Base-by-base conservation (phyloP, 768 basidiomycete genomes). In the Favolaschia claudopus region DNA sequence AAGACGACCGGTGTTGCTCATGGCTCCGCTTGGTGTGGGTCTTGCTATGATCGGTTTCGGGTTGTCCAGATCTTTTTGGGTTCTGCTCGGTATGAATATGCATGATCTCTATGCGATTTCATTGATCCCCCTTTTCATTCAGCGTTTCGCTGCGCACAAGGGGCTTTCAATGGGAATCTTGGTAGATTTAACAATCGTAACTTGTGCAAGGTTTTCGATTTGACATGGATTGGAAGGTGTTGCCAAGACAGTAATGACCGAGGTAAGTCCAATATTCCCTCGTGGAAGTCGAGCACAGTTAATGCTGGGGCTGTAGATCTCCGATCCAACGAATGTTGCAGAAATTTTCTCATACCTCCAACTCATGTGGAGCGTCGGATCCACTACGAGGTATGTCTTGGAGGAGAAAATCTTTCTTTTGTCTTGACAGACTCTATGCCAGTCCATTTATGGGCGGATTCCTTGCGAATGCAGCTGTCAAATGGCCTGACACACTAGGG, bases 31-130 rank as follows among this genome's bases (percentile, higher is more conserved):
- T 25, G 69, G 70, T 3, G 46, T 69, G 13, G 40, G 58, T 5
- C 10, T 68, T 17, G 46, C 68, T 17, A 65, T 67, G 58, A 28
- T 69, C 5, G 63, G 59, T 7, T 73, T 73, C 47, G 71, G 71
- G 12, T 44, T 72, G 4, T 66, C 70, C 5, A 50, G 39, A 12
- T 52, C 44, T 4, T 70, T 69, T 50, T 68, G 62, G 60, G 24
- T 14, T 4, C 45, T 65, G 4, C 27, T 65, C 3, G 17, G n/a
- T n/a, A n/a, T n/a, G n/a, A n/a, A n/a, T n/a, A n/a, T n/a, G n/a
- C n/a, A n/a, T n/a, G n/a, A n/a, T n/a, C n/a, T n/a, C n/a, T n/a
- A n/a, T n/a, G n/a, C n/a, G n/a, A n/a, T n/a, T n/a, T n/a, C n/a
- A n/a, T n/a, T n/a, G n/a, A n/a, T n/a, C n/a, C n/a, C n/a, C n/a